phyloP scores from a whole-genome alignment of 345 rosid species.

The Populus nigra region DNA sequence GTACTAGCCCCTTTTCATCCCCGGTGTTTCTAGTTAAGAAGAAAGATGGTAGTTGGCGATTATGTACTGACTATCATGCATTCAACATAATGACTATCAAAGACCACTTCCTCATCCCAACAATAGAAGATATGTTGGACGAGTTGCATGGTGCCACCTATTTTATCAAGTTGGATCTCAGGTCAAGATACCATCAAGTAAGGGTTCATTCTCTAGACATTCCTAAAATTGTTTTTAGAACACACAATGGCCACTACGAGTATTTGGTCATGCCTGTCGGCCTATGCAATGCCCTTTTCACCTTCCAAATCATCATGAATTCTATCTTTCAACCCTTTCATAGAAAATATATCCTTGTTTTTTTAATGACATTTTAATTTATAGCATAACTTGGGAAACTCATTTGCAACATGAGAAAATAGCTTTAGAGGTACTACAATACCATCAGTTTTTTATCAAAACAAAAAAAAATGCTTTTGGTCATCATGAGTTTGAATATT shows the following conservation, averaged over 20 bases:
- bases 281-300: neutral
- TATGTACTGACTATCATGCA: neutral
- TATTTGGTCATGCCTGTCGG: neutral
- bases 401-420: neutral
- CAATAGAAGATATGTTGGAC: neutral
- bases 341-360: neutral
- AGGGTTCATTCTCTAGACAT: neutral
- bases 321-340: neutral
- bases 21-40: neutral
- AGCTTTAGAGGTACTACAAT: neutral
- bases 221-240: neutral
- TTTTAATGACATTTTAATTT: neutral
- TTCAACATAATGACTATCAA: neutral
- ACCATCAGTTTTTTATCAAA: neutral
- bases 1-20: neutral
- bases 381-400: neutral
- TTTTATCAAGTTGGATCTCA: neutral
- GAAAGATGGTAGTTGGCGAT: neutral
- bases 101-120: neutral
- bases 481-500: no score
- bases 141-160: neutral
- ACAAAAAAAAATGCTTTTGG: no score
- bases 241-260: neutral
- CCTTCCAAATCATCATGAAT: neutral
- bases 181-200: neutral